Base-by-base conservation (phyloP, 257 asterid species). In the Solanum neorickii region DNA sequence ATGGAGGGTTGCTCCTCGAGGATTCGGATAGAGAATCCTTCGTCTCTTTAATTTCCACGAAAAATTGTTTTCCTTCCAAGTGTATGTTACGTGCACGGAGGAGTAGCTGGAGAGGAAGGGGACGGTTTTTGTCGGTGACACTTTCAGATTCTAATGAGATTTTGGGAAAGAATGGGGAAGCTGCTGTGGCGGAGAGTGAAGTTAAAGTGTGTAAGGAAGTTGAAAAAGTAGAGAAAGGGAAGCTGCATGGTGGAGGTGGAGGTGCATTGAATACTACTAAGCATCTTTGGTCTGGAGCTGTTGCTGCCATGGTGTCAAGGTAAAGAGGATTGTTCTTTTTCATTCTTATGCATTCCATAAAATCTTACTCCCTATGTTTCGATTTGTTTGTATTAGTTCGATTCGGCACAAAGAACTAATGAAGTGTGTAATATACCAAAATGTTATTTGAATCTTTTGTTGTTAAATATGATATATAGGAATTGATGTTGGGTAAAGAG, bases 261-360 rank as follows among this genome's bases (percentile, higher is more conserved):
- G 94, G 96, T 47, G 94, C 98, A 86, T 88, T 94, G 70, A 97
- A 97, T 88, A 92, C 96, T 44, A 94, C 96, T 78, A 97, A 93
- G 90, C 99, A 97, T 94, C 98, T 97, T 6, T 97, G 99, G 98
- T 94, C 98, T 76, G 99, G 99, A 42, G 99, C 99, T 65, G 98
- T 95, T 87, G 96, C 99, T 86, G 99, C 99, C 78, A 94, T 93
- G 96, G 94, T 97, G 10, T 86, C 87, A 20, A 86, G 87, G 87
- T 86, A 86, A 73, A 35, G 88, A 92, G n/a, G 93, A 94, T 93
- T 93, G 41, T 39, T 20, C 87, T n/a, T 82, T 11, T 62, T 86
- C 77, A 35, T 69, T 74, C 80, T n/a, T 69, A 13, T 82, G 52
- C 65, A 21, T 9, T 82, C 70, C 66, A 35, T 73, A 73, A 70